Base-by-base conservation (phyloP, 164 flowering plant species). In the Vitis riparia region DNA sequence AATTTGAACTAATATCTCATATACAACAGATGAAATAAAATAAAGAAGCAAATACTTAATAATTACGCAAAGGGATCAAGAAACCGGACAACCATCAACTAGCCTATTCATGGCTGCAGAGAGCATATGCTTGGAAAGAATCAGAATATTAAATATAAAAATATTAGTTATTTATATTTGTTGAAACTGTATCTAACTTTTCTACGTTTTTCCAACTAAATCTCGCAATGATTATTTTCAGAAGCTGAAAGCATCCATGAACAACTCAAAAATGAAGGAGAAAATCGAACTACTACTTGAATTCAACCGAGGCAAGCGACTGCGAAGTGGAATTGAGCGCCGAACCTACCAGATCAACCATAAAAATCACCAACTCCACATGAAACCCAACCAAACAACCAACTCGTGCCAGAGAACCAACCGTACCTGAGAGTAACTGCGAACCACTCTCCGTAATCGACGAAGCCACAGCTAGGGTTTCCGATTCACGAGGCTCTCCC, bases 241-340 rank as follows among this genome's bases (percentile, higher is more conserved):
- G 44, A 37, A 37, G 44, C 3, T 55, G 32, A 11, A 61, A 29
- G 1, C 44, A 8, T 16, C 11, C n/a, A 12, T 13, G 37, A 44
- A 44, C n/a, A n/a, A 27, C 13, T 12, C 9, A 73, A 58, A 29
- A 57, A 63, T 16, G 59, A 1, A 13, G 12, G 7, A 3, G 27
- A 27, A 64, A 17, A 44, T 19, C 10, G 27, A 71, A 37, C 73
- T 52, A 0, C 76, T 72, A 80, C 83, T 77, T 71, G n/a, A 77
- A 63, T 63, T 72, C 65, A 71, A 60, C 72, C 66, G 66, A 65
- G 19, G 13, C 73, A 9, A 14, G 27, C 16, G 68, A 68, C 51
- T 68, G 59, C 69, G 51, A 16, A 19, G 59, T 44, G 11, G 66
- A 76, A 71, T 74, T 66, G 30, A 23, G 67, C 60, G 57, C 68